These are phyloP conservation scores for Flaveria floridana DNA, from an alignment of 140 eudicot genomes.

Conservation along the genomic window DNA sequence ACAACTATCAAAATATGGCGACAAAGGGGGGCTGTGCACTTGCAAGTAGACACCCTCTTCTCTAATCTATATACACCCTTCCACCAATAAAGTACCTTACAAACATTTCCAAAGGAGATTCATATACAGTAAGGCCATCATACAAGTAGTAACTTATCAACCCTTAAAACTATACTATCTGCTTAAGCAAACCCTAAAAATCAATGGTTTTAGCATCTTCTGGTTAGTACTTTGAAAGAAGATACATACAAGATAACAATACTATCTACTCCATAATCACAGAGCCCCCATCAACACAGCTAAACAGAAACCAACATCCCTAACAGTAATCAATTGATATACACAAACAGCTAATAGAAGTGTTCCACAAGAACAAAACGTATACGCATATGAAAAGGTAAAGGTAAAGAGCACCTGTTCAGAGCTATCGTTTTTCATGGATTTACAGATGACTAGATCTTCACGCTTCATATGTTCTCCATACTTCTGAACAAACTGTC, in stretches of 20 bases:
- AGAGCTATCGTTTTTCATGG: slow-evolving; percentile 46
- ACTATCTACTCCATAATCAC: no score
- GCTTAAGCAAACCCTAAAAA: background rate
- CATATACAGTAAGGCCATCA: background rate
- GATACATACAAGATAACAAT: background rate
- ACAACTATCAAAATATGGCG: background rate
- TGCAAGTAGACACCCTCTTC: slow-evolving; percentile 9
- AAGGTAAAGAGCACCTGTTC: slow-evolving; percentile 44
- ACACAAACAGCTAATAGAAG: background rate
- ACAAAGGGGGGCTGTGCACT: slow-evolving; percentile 4
- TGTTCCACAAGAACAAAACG: no score
- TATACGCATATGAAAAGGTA: no score
- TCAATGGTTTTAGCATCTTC: no score
- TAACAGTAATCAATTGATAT: background rate
- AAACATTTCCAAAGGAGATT: background rate
- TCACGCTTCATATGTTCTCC: slow-evolving; percentile 69
- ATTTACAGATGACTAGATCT: slow-evolving; percentile 49
- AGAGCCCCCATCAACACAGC: background rate
- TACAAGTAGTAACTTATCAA: background rate
- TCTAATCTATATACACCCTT: slow-evolving; percentile 17
- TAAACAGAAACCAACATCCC: background rate
- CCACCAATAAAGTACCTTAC: background rate
- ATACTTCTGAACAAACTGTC: slow-evolving; percentile 50
- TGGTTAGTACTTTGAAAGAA: background rate
- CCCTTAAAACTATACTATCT: background rate